A percentile compares a stretch with the other conserved stretches of the same genome.
These are phyloP conservation scores for Puya raimondii DNA, from an alignment of 176 grass and related monocot species.

Conservation along the genomic window DNA sequence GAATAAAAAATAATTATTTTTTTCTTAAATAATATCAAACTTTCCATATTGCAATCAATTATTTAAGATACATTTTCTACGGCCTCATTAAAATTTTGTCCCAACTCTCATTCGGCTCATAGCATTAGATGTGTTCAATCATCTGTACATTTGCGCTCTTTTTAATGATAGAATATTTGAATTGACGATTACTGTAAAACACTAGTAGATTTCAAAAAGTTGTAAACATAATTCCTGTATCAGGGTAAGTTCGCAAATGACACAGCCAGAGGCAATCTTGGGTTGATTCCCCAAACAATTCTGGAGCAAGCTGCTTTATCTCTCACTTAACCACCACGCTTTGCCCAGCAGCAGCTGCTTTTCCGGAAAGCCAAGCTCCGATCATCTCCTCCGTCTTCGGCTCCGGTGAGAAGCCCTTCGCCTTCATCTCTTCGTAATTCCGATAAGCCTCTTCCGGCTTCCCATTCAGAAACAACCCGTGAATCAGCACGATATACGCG, in stretches of 20 bases:
- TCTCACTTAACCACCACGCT: background rate
- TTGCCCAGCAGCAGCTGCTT: conserved; percentile 20
- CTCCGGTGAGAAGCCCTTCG: conserved; percentile 58
- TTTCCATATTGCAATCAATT: no score
- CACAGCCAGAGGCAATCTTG: background rate
- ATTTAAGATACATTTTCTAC: no score
- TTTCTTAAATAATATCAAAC: no score
- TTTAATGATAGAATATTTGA: no score
- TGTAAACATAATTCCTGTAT: background rate
- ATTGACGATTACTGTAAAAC: no score
- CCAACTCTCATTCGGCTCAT: no score
- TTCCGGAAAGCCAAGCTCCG: conserved; percentile 49
- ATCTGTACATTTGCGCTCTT: no score
- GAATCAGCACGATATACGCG: conserved; percentile 67
- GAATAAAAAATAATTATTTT: no score
- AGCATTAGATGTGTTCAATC: no score
- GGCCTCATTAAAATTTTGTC: no score
- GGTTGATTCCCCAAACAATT: conserved; percentile 12
- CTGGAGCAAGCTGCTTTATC: conserved; percentile 21
- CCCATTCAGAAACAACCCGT: conserved; percentile 70
- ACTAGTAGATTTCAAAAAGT: no score
- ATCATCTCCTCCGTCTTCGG: conserved; percentile 71
- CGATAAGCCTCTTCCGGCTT: conserved; percentile 49
- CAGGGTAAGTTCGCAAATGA: background rate
- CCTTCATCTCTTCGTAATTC: conserved; percentile 75